These are phyloP conservation scores for Colletotrichum destructivum DNA, from an alignment of 2,329 filamentous ascomycete genomes.

Conservation along the genomic window DNA sequence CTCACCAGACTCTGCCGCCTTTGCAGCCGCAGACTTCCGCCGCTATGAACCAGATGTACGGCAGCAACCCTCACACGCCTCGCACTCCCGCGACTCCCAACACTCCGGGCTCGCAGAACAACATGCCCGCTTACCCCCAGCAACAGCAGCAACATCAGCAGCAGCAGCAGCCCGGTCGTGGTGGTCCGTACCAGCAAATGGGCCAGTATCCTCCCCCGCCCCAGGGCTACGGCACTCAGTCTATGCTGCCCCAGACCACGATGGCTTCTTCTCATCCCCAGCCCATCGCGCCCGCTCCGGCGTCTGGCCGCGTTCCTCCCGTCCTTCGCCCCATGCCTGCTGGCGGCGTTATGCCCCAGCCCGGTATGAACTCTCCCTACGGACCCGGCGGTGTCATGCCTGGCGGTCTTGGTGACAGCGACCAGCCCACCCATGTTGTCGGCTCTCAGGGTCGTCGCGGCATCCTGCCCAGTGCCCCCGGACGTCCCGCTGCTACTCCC, in stretches of 20 bases:
- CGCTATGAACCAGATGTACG: slow-evolving; percentile 69
- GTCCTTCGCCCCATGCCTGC: slow-evolving; percentile 80
- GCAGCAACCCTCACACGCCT: slow-evolving; percentile 73
- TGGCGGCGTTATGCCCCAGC: slow-evolving; percentile 73
- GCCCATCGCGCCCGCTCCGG: slow-evolving; percentile 81
- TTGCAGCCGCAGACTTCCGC: slow-evolving; percentile 63
- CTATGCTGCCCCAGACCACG: slow-evolving; percentile 78
- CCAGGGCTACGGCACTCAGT: slow-evolving; percentile 69
- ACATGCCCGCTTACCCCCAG: slow-evolving; percentile 69
- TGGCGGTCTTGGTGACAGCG: slow-evolving; percentile 68
- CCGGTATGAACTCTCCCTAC: slow-evolving; percentile 72
- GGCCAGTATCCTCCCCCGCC: slow-evolving; percentile 69
- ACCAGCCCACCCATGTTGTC: slow-evolving; percentile 90
- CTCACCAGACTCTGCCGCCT: slow-evolving; percentile 70
- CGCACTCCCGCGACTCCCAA: slow-evolving; percentile 75
- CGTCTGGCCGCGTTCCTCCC: slow-evolving; percentile 69
- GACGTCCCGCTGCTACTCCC: slow-evolving; percentile 82
- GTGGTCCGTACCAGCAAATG: slow-evolving; percentile 68
- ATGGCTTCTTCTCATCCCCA: slow-evolving; percentile 80
- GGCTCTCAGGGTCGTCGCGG: slow-evolving; percentile 94
- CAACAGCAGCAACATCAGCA: slow-evolving; percentile 53
- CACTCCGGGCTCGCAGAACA: slow-evolving; percentile 69
- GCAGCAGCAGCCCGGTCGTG: slow-evolving; percentile 59
- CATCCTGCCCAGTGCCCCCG: slow-evolving; percentile 91
- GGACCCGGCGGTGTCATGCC: slow-evolving; percentile 70